phyloP scores from a whole-genome alignment of 2,329 filamentous ascomycete genomes.

The Cladosporium sp. region DNA sequence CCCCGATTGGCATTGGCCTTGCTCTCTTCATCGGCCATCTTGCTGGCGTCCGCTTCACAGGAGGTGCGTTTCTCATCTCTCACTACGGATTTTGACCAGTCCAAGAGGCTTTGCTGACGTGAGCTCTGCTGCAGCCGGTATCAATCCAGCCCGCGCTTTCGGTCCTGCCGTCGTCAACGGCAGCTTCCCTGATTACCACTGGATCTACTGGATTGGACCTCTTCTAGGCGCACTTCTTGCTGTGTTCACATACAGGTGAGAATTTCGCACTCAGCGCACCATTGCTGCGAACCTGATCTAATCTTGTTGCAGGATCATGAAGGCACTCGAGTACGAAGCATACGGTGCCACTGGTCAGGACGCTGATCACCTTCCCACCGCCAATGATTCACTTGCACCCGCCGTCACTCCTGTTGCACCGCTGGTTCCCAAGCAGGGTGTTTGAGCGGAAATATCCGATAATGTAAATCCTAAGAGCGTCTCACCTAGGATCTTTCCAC shows the following conservation, averaged over 20 bases:
- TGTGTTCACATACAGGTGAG: conserved; percentile 39
- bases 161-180: conserved; percentile 37
- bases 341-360: conserved; percentile 10
- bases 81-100: neutral
- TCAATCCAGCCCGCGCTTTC: conserved; percentile 43
- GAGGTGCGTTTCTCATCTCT: conserved; percentile 21
- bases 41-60: conserved; percentile 41
- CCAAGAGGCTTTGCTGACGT: neutral
- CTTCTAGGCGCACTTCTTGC: conserved; percentile 38
- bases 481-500: neutral
- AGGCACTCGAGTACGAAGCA: conserved; percentile 30
- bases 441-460: neutral
- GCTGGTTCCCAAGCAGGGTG: neutral
- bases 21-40: conserved; percentile 41
- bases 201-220: conserved; percentile 46
- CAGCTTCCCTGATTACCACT: conserved; percentile 38
- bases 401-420: neutral
- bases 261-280: neutral
- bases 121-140: conserved; percentile 30
- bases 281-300: conserved; percentile 18
- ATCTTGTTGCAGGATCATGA: conserved; percentile 24
- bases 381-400: neutral
- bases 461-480: neutral
- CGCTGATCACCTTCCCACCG: neutral
- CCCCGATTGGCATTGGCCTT: conserved; percentile 30